These are phyloP conservation scores for Tulasnella sp. DNA, from an alignment of 768 basidiomycete genomes.

Conservation along the genomic window DNA sequence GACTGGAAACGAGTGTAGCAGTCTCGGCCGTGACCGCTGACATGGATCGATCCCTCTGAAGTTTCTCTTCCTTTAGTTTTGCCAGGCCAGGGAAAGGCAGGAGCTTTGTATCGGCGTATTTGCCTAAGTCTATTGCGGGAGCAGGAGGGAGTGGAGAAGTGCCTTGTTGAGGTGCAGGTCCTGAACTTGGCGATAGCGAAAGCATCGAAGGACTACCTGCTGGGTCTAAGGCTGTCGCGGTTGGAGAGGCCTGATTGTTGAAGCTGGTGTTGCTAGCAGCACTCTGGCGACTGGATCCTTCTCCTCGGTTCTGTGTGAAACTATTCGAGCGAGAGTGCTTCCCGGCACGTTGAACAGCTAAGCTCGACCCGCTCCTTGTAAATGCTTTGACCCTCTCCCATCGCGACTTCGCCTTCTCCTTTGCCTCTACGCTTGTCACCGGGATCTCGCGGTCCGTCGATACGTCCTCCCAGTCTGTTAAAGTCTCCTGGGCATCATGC, in stretches of 20 bases:
- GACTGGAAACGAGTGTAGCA: background rate
- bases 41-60: constrained; percentile 8
- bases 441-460: constrained; percentile 33
- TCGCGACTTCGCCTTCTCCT: constrained; percentile 38
- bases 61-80: constrained; percentile 36
- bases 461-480: constrained; percentile 23
- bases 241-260: constrained; percentile 25
- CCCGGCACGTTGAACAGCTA: constrained; percentile 30
- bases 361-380: constrained; percentile 45
- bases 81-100: constrained; percentile 86
- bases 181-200: constrained; percentile 43
- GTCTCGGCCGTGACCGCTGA: constrained; percentile 2
- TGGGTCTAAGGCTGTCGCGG: constrained; percentile 32
- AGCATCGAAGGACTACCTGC: constrained; percentile 55
- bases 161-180: constrained; percentile 40
- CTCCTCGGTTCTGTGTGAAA: constrained; percentile 48
- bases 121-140: constrained; percentile 56
- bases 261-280: constrained; percentile 56
- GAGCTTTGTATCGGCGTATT: constrained; percentile 68
- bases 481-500: background rate
- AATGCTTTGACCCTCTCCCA: constrained; percentile 72
- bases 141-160: constrained; percentile 65
- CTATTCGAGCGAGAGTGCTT: constrained; percentile 74
- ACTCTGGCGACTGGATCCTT: constrained; percentile 50
- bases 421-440: constrained; percentile 36